These are phyloP conservation scores for Microsporum ferrugineum DNA, from an alignment of 2,329 filamentous ascomycete species.

Conservation along the genomic window DNA sequence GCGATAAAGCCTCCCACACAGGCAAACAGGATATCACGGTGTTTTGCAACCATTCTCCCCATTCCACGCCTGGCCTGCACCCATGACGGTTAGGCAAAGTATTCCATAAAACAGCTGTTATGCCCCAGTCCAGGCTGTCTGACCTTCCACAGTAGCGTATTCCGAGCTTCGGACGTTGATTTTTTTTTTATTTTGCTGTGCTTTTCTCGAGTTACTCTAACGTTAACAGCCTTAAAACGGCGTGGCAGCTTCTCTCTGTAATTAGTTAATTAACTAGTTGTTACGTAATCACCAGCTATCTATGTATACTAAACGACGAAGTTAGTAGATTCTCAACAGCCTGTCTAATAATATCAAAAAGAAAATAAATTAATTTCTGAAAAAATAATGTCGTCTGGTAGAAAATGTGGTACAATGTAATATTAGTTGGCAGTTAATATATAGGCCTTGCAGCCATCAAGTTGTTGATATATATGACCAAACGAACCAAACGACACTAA, in stretches of 20 bases:
- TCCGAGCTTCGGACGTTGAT: not conserved
- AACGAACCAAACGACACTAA: not conserved
- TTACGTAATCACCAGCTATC: not conserved
- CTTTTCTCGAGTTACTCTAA: not conserved
- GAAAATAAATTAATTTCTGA: not conserved
- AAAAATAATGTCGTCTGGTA: not conserved
- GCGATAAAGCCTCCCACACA: slow-evolving; percentile 50
- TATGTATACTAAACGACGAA: too few relatives aligned
- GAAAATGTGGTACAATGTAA: not conserved
- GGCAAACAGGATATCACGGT: slow-evolving; percentile 34
- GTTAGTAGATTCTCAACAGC: too few relatives aligned
- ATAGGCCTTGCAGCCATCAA: not conserved
- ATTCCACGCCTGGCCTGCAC: not conserved
- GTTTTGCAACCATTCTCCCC: slow-evolving; percentile 36
- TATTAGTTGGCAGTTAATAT: not conserved
- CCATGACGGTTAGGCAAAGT: slow-evolving; percentile 1
- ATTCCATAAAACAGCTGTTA: not conserved
- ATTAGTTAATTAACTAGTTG: not conserved
- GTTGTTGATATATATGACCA: not conserved
- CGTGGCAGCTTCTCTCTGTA: not conserved
- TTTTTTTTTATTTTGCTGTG: not conserved
- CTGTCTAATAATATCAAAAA: not conserved
- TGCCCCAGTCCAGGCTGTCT: not conserved
- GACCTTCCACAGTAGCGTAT: not conserved
- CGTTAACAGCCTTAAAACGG: not conserved